These are phyloP conservation scores for Colletotrichum incanum DNA, from an alignment of 2,329 filamentous ascomycete species.

Conservation along the genomic window DNA sequence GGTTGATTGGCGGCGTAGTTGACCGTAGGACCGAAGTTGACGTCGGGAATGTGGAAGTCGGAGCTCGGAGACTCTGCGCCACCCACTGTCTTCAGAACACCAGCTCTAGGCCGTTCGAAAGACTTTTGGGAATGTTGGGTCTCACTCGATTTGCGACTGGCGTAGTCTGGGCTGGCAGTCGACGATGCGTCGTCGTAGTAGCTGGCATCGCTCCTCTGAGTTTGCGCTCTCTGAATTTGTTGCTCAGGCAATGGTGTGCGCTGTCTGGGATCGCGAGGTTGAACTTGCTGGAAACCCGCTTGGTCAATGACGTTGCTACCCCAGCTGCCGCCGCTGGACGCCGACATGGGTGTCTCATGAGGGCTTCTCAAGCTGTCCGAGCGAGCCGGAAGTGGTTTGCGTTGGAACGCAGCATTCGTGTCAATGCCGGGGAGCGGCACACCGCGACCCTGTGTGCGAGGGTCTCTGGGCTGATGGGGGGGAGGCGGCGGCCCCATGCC, in stretches of 20 bases:
- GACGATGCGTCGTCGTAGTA: slow-evolving; percentile 76
- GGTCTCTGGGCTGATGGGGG: slow-evolving; percentile 14
- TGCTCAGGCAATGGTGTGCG: slow-evolving; percentile 44
- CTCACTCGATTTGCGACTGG: slow-evolving; percentile 73
- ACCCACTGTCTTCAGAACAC: slow-evolving; percentile 85
- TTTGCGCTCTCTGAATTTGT: slow-evolving; percentile 49
- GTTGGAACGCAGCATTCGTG: slow-evolving; percentile 55
- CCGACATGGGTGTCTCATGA: slow-evolving; percentile 54
- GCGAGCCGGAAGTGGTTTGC: slow-evolving; percentile 68
- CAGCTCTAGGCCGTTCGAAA: slow-evolving; percentile 80
- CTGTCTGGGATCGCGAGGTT: slow-evolving; percentile 48
- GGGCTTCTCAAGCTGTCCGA: slow-evolving; percentile 51
- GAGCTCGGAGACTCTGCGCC: slow-evolving; percentile 54
- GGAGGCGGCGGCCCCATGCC: slow-evolving; percentile 39
- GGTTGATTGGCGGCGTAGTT: slow-evolving; percentile 67
- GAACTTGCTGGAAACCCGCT: slow-evolving; percentile 65
- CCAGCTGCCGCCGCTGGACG: slow-evolving; percentile 57
- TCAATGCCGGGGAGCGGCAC: slow-evolving; percentile 36
- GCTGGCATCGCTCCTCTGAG: slow-evolving; percentile 60
- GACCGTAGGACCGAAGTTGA: slow-evolving; percentile 90
- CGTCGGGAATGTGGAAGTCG: slow-evolving; percentile 74
- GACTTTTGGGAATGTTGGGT: slow-evolving; percentile 59
- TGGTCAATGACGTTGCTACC: slow-evolving; percentile 61
- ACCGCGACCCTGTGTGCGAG: slow-evolving; percentile 43
- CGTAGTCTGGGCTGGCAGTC: slow-evolving; percentile 81